These are phyloP conservation scores for Sugiyamaella xylanicola DNA, from an alignment of 1,139 yeast genomes.

Conservation along the genomic window DNA sequence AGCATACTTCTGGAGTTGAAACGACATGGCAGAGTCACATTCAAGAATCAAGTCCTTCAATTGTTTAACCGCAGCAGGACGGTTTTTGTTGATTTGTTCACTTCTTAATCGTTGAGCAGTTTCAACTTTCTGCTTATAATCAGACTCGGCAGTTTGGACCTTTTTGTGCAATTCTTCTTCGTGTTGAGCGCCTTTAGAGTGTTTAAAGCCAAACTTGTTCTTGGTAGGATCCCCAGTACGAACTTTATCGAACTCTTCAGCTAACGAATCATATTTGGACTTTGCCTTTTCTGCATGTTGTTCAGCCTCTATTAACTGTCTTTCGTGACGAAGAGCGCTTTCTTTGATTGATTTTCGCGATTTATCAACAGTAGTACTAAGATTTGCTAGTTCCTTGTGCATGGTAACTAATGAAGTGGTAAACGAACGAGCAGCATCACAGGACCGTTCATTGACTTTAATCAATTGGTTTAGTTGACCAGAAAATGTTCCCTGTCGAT, in stretches of 20 bases:
- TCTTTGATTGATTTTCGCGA: slow-evolving; percentile 79
- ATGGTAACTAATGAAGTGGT: slow-evolving; percentile 78
- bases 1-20: slow-evolving; percentile 86
- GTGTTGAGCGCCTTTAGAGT: slow-evolving; percentile 82
- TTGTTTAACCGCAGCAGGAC: slow-evolving; percentile 76
- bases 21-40: slow-evolving; percentile 83
- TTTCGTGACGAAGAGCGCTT: slow-evolving; percentile 77
- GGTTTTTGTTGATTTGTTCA: slow-evolving; percentile 67
- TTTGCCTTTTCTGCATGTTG: slow-evolving; percentile 86
- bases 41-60: slow-evolving; percentile 79
- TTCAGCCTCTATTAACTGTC: slow-evolving; percentile 80
- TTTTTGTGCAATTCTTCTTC: slow-evolving; percentile 86
- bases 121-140: slow-evolving; percentile 75
- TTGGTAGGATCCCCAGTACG: slow-evolving; percentile 81
- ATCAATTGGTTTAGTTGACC: slow-evolving; percentile 67
- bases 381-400: slow-evolving; percentile 81
- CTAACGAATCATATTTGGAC: slow-evolving; percentile 72
- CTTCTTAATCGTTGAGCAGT: slow-evolving; percentile 72
- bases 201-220: slow-evolving; percentile 69
- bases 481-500: slow-evolving; percentile 71
- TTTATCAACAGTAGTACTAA: slow-evolving; percentile 67
- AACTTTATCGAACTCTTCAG: slow-evolving; percentile 84
- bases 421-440: slow-evolving; percentile 72
- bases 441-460: slow-evolving; percentile 74
- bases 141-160: slow-evolving; percentile 81